A percentile compares a stretch with the other conserved stretches of the same genome.
These are phyloP conservation scores for Aschersonia sp. DNA, from an alignment of 2,329 filamentous ascomycete genomes.

Conservation along the genomic window DNA sequence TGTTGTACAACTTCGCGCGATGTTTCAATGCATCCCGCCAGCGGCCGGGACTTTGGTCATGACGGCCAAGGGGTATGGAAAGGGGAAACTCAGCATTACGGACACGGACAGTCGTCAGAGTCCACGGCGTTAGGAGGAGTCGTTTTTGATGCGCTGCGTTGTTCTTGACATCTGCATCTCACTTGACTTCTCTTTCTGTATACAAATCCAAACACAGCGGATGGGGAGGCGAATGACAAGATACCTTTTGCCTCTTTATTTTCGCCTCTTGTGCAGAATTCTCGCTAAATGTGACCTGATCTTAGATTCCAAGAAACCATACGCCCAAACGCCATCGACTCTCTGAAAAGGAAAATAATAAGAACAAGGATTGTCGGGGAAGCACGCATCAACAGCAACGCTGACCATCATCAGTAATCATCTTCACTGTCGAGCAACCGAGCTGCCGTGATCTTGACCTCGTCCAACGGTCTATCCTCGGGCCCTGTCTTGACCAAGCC, in stretches of 20 bases:
- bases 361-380: too few relatives aligned
- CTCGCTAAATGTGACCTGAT: neutral
- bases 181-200: too few relatives aligned
- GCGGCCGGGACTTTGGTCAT: constrained; percentile 8
- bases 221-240: too few relatives aligned
- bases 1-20: neutral
- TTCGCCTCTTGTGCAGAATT: neutral
- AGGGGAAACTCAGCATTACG: constrained; percentile 5
- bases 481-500: constrained; percentile 70
- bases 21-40: constrained; percentile 5
- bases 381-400: too few relatives aligned
- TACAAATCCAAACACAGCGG: too few relatives aligned
- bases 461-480: constrained; percentile 68
- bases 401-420: constrained; percentile 1
- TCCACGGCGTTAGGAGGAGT: constrained; percentile 7
- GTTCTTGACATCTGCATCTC: too few relatives aligned
- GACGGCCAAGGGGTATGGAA: neutral
- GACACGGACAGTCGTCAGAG: constrained; percentile 3
- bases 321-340: too few relatives aligned
- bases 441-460: constrained; percentile 67
- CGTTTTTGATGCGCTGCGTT: too few relatives aligned
- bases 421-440: constrained; percentile 44
- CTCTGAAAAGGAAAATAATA: too few relatives aligned
- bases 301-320: too few relatives aligned
- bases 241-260: neutral